phyloP scores from a whole-genome alignment of 352 stramenopile genomes.

The Phytophthora boehmeriae region DNA sequence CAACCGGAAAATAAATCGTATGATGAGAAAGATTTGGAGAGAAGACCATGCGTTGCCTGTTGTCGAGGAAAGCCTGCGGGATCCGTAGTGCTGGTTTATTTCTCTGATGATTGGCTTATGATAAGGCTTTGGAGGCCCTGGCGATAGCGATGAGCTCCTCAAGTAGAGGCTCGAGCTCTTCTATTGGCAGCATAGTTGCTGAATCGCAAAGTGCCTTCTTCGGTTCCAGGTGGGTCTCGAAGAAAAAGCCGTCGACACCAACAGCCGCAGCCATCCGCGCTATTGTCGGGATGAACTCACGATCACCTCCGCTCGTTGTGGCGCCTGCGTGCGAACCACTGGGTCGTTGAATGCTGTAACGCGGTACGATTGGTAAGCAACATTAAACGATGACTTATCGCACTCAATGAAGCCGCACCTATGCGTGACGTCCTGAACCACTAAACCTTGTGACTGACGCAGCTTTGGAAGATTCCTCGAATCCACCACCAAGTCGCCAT shows the following conservation, averaged over 20 bases:
- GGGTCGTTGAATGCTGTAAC: constrained; percentile 67
- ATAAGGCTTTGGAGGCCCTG: constrained; percentile 50
- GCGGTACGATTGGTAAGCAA: neutral
- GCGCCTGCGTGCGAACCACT: constrained; percentile 43
- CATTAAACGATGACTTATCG: neutral
- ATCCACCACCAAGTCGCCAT: constrained; percentile 89
- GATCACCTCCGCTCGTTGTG: constrained; percentile 70
- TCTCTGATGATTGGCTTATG: constrained; percentile 7
- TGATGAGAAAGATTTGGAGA: constrained; percentile 72
- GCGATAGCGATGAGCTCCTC: constrained; percentile 81
- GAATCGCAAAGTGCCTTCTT: constrained; percentile 65
- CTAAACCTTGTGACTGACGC: constrained; percentile 54
- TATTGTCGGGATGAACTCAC: constrained; percentile 87
- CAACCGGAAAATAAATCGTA: constrained; percentile 82
- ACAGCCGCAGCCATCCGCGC: constrained; percentile 83
- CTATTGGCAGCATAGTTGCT: constrained; percentile 76
- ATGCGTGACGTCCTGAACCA: constrained; percentile 90
- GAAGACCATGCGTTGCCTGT: constrained; percentile 71
- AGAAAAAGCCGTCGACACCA: constrained; percentile 89
- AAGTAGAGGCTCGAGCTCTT: constrained; percentile 67
- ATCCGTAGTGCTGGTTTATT: constrained; percentile 39
- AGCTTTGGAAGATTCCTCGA: constrained; percentile 82
- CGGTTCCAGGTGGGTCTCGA: constrained; percentile 87
- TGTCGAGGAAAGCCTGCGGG: constrained; percentile 79
- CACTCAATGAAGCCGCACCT: constrained; percentile 27